These are phyloP conservation scores for Peronospora belbahrii DNA, from an alignment of 352 stramenopile species.

Conservation along the genomic window DNA sequence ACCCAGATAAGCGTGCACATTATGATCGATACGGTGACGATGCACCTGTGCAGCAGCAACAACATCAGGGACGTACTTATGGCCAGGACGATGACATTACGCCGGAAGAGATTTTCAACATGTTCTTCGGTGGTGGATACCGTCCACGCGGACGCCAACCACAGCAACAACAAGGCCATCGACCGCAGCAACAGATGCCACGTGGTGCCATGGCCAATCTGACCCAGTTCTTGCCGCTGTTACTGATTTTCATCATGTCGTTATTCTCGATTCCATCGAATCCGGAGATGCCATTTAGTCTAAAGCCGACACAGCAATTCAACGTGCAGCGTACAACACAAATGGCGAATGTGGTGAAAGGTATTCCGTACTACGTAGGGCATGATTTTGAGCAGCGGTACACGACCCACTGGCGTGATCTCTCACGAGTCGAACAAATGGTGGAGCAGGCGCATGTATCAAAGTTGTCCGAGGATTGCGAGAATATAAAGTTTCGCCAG, in stretches of 20 bases:
- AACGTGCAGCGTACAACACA: slow-evolving; percentile 67
- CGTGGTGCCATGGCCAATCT: slow-evolving; percentile 44
- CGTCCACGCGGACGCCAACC: slow-evolving; percentile 41
- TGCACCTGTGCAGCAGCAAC: slow-evolving; percentile 33
- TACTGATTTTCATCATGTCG: slow-evolving; percentile 83
- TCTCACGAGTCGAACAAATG: slow-evolving; percentile 79
- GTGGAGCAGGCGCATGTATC: slow-evolving; percentile 77
- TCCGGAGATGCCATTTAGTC: slow-evolving; percentile 75
- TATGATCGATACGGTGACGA: slow-evolving; percentile 79
- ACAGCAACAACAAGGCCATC: slow-evolving; percentile 33
- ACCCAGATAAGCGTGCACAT: slow-evolving; percentile 81
- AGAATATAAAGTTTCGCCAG: slow-evolving; percentile 77
- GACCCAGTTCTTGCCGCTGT: slow-evolving; percentile 75
- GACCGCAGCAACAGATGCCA: slow-evolving; percentile 29
- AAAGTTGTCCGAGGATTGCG: slow-evolving; percentile 63
- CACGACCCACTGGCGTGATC: slow-evolving; percentile 77
- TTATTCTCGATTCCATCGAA: slow-evolving; percentile 65
- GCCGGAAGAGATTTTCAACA: slow-evolving; percentile 89
- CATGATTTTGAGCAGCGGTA: slow-evolving; percentile 83
- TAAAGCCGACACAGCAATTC: slow-evolving; percentile 69
- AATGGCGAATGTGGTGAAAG: slow-evolving; percentile 77
- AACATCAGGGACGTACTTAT: slow-evolving; percentile 32
- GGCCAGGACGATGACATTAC: slow-evolving; percentile 78
- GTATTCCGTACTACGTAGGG: slow-evolving; percentile 85
- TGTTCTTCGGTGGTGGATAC: slow-evolving; percentile 86